Percentiles rank a stretch among this genome's conserved stretches.
Evolutionary conservation across 1,139 yeast genomes (phyloP).

Genomic region (Candida sp.): DNA sequence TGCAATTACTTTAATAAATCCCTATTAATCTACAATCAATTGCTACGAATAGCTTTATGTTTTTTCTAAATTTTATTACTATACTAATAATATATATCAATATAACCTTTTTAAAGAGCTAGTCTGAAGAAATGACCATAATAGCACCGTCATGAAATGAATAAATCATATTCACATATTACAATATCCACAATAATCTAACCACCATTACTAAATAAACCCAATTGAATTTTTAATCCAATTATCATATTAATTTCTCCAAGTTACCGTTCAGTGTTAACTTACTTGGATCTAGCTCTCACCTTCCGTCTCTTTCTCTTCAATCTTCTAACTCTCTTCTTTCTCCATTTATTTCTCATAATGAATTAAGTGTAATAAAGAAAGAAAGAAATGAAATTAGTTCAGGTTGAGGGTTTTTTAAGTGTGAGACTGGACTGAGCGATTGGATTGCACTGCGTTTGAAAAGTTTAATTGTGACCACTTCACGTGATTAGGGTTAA

Average conservation of each 20-base stretch:
- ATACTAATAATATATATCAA: neutral
- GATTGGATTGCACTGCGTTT: neutral
- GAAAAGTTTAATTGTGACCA: neutral
- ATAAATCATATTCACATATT: too few relatives aligned
- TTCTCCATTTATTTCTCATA: constrained; percentile 97
- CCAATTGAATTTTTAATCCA: too few relatives aligned
- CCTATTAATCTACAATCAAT: too few relatives aligned
- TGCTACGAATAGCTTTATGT: too few relatives aligned
- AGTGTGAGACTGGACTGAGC: neutral
- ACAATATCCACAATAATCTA: too few relatives aligned
- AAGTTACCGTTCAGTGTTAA: constrained; percentile 38
- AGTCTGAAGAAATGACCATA: neutral
- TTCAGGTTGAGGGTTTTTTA: too few relatives aligned
- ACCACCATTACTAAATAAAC: neutral
- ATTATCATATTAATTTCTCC: neutral
- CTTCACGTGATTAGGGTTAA: neutral
- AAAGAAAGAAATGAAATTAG: too few relatives aligned
- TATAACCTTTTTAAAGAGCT: neutral
- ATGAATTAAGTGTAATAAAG: constrained; percentile 18
- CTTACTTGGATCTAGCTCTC: constrained; percentile 98
- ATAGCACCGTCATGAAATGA: neutral
- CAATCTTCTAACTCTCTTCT: constrained; percentile 99
- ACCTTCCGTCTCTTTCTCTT: constrained; percentile 99
- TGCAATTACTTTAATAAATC: neutral
- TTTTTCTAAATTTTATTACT: neutral